Base-by-base conservation (phyloP, 768 basidiomycete species). In the Termitomyces bulborhizus region DNA sequence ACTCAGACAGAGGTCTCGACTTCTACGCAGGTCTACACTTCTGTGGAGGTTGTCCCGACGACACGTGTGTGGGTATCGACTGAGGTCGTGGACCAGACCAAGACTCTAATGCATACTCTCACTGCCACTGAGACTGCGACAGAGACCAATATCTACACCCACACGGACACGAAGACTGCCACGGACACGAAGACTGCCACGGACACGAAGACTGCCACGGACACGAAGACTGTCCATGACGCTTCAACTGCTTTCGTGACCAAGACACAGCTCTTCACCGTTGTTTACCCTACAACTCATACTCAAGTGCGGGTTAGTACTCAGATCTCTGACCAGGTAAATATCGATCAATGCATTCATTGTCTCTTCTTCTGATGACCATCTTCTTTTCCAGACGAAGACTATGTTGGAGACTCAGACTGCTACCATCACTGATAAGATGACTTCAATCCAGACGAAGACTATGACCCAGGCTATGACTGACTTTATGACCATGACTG, bases 21-120 rank as follows among this genome's bases (percentile, higher is more conserved):
- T 11, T 62, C 65, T 55, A 81, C 79, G 24, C 66, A 74, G 56
- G 69, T 81, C 50, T 69, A 74, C 61, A 84, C 83, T 3, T 79
- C 79, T 6, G 73, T 80, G 24, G 68, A 81, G 66, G 68, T 80
- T 34, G 71, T 82, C 42, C 84, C 84, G 46, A 86, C 85, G 27
- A 86, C 84, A 12, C 77, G 78, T 46, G 75, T 85, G 46, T 87
- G 78, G 77, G 76, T 84, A 39, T 86, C 84, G 15, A 88, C 85
- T 21, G 79, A 85, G 67, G 71, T 80, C 64, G 75, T 82, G 60
- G 82, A 85, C 73, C 71, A 72, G 52, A 83, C 81, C 60, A 65
- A 77, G 72, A 76, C 72, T 26, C 41, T 82, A 47, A 80, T 85
- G 59, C 74, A 82, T 63, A 84, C 83, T 45, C 63, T 80, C 60